Base-by-base conservation (phyloP, 108 stramenopile genomes). In the Nitzschia palea region DNA sequence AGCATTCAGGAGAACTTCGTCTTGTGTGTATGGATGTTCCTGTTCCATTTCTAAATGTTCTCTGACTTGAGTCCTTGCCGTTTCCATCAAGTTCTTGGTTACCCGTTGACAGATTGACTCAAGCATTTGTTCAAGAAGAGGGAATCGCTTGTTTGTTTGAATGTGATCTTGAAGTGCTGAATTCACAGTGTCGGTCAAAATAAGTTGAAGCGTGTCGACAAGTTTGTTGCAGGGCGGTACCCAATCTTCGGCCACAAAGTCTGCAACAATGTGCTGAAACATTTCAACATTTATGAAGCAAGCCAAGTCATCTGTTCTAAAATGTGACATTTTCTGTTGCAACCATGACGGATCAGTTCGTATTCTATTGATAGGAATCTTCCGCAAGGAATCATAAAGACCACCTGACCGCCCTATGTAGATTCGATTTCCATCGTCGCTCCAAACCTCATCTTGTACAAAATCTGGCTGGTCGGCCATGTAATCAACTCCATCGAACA, bases 161-260 rank as follows among this genome's bases (percentile, higher is more conserved):
- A 68, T 29, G 20, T 53, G 32, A 18, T 56, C 42, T 15, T 43
- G 8, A 2, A 68, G 3, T 1, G 55, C 55, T 4, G 15, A 5
- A 32, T 68, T 10, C 54, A 68, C 20, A 2, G 59, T 36, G 28
- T 60, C 59, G 10, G 17, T 50, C 34, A 70, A 30, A 3, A 70
- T 60, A n/a, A 28, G 10, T 51, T 70, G 59, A 58, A 70, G 17
- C 0, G 58, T 37, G 2, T 60, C 37, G 14, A 70, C 6, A 2
- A 70, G 55, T 37, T 70, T 40, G 14, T 34, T 23, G 44, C 81
- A 82, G 15, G 70, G 83, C 28, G 76, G 81, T 22, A 50, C 65
- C 87, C 87, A 88, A 58, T 88, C 87, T 18, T 70, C 65, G 22
- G 85, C 66, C 22, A 88, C 80, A 48, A 85, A 79, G 10, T 88